Conservation (phyloP, 2,329 filamentous ascomycete genomes). For the Pseudopyrenochaeta lycopersici region DNA sequence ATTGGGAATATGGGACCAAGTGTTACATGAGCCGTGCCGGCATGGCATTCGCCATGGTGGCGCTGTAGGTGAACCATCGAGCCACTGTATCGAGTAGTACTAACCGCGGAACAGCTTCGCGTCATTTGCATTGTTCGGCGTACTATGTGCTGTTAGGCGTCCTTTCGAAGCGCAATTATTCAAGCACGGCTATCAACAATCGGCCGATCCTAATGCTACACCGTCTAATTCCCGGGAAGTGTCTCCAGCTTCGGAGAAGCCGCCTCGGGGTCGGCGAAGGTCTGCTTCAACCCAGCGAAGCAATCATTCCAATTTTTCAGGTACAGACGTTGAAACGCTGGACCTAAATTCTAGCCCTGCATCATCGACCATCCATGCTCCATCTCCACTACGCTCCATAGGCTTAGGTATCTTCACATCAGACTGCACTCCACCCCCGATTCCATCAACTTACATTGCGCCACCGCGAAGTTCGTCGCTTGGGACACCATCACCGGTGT, state of each 20-base stretch:
- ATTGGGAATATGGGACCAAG: slow-evolving; percentile 46
- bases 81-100: not conserved
- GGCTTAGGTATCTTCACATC: slow-evolving; percentile 41
- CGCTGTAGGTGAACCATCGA: slow-evolving; percentile 35
- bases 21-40: slow-evolving; percentile 42
- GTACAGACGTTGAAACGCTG: slow-evolving; percentile 37
- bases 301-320: slow-evolving; percentile 26
- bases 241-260: slow-evolving; percentile 30
- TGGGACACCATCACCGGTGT: slow-evolving; percentile 18
- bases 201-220: slow-evolving; percentile 14
- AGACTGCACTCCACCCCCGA: slow-evolving; percentile 36
- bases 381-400: slow-evolving; percentile 25
- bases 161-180: slow-evolving; percentile 50
- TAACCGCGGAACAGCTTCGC: slow-evolving; percentile 29
- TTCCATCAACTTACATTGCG: slow-evolving; percentile 31
- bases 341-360: slow-evolving; percentile 28
- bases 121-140: slow-evolving; percentile 43
- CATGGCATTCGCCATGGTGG: slow-evolving; percentile 42
- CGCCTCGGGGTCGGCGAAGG: slow-evolving; percentile 4
- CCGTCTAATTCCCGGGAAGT: slow-evolving; percentile 25
- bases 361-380: slow-evolving; percentile 27
- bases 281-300: slow-evolving; percentile 28
- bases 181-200: slow-evolving; percentile 29
- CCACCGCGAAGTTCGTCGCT: slow-evolving; percentile 22
- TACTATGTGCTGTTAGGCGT: slow-evolving; percentile 43